A percentile compares a stretch with the other conserved stretches of the same genome.
Evolutionary conservation across 2,329 filamentous ascomycete species (phyloP).

Genomic region (Fusarium sp.): DNA sequence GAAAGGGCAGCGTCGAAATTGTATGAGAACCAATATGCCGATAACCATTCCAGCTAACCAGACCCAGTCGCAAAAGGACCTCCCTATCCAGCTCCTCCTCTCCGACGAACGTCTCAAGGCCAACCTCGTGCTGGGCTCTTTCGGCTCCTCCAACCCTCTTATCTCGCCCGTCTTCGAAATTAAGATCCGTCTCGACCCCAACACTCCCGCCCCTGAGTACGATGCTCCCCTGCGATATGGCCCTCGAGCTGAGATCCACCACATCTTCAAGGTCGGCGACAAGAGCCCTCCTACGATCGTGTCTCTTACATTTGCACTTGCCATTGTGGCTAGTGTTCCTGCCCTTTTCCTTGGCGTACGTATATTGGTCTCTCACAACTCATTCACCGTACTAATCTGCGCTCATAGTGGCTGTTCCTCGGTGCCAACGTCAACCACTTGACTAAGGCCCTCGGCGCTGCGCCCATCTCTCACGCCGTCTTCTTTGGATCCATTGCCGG

Average conservation of each 20-base stretch:
- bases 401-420: constrained; percentile 79
- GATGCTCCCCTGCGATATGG: constrained; percentile 85
- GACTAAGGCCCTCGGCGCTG: constrained; percentile 79
- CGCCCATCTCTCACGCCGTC: constrained; percentile 84
- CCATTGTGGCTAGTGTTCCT: constrained; percentile 82
- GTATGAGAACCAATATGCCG: constrained; percentile 66
- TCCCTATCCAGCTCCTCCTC: constrained; percentile 85
- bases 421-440: constrained; percentile 89
- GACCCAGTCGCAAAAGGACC: constrained; percentile 86
- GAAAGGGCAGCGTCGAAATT: constrained; percentile 87
- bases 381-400: constrained; percentile 36
- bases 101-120: constrained; percentile 79
- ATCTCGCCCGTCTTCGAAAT: constrained; percentile 82
- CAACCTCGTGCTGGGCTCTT: constrained; percentile 88
- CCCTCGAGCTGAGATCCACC: constrained; percentile 87
- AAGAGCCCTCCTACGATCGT: constrained; percentile 85
- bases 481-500: constrained; percentile 91
- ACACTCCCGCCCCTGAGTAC: constrained; percentile 70
- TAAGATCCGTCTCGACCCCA: constrained; percentile 74
- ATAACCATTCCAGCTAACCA: constrained; percentile 48
- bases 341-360: constrained; percentile 79
- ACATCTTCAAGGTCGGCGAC: constrained; percentile 87
- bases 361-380: constrained; percentile 16
- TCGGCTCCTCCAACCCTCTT: constrained; percentile 80
- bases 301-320: constrained; percentile 81